These are phyloP conservation scores for Aspergillus mulundensis DNA, from an alignment of 495 filamentous ascomycete species.

Conservation along the genomic window DNA sequence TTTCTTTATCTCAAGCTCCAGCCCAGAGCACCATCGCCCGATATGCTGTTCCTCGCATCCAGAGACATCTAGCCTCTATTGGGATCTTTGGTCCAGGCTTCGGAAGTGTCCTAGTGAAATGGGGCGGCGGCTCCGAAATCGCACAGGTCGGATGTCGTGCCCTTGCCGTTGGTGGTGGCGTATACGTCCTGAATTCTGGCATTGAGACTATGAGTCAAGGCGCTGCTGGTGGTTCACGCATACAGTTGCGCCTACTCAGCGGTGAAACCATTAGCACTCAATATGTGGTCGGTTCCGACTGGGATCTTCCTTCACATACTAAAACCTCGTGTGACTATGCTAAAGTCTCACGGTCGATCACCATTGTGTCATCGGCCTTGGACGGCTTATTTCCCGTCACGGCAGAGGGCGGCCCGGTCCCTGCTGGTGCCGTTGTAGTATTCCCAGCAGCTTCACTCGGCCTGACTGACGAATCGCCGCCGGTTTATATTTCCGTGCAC, in stretches of 20 bases:
- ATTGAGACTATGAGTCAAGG: conserved; percentile 39
- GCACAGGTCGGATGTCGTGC: conserved; percentile 90
- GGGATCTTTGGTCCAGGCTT: conserved; percentile 84
- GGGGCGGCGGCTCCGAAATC: conserved; percentile 89
- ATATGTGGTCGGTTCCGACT: conserved; percentile 49
- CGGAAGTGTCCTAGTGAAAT: conserved; percentile 80
- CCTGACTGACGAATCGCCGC: conserved; percentile 35
- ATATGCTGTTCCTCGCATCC: conserved; percentile 63
- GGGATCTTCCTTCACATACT: conserved; percentile 33
- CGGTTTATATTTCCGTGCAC: conserved; percentile 72
- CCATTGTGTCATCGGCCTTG: conserved; percentile 66
- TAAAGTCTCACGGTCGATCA: conserved; percentile 46
- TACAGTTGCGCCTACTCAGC: conserved; percentile 53
- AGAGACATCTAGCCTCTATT: conserved; percentile 79
- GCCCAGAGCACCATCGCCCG: conserved; percentile 56
- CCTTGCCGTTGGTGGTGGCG: conserved; percentile 83
- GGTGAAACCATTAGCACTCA: conserved; percentile 56
- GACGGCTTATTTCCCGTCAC: conserved; percentile 61
- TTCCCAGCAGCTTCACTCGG: conserved; percentile 56
- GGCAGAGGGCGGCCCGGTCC: conserved; percentile 67
- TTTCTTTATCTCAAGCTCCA: conserved; percentile 67
- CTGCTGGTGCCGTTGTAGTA: conserved; percentile 70
- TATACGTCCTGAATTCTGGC: conserved; percentile 78
- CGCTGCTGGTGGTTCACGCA: conserved; percentile 21
- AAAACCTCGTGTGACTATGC: conserved; percentile 20